Base-by-base conservation (phyloP, 2,329 filamentous ascomycete genomes). In the Cercospora canescens region DNA sequence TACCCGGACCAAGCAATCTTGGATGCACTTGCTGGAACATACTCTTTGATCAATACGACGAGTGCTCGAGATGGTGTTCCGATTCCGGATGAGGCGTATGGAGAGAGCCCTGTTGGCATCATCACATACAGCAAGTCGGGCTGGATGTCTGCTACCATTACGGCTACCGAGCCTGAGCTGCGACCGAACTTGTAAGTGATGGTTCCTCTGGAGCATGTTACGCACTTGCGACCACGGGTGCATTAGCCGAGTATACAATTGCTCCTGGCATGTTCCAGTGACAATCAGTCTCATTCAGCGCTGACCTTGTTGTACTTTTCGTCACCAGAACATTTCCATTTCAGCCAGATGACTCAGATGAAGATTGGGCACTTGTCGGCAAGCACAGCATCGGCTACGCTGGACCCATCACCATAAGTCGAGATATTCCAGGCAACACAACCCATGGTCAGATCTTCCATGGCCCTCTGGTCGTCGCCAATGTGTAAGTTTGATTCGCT, bases 381-480 rank as follows among this genome's bases (percentile, higher is more conserved):
- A 67, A 67, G 54, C 62, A 67, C 24, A 64, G 58, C 28, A 30
- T 67, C 18, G 62, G 52, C 2, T 62, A 65, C 28, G 65, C 65
- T 5, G 62, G 62, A 24, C 64, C 61, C 14, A 28, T 55, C 14
- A 50, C 57, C 6, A 50, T 67, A 26, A 65, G 57, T 28, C 26
- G 48, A 12, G 62, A 60, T 18, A 48, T 64, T 52, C 56, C 61
- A 12, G 55, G 62, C 6, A 67, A 48, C 12, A 62, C 52, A 16
- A 62, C 62, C 3, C n/a, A 24, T 32, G 65, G 65, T 34, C 62
- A 65, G 9, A 45, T 67, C 16, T 60, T 65, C n/a, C 58, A 67
- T 54, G 66, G 66, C n/a, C 63, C 66, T 9, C 37, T 67, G 30
- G 58, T 55, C 18, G 63, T 67, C n/a, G 66, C 66, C 21, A 65